phyloP scores from a whole-genome alignment of 495 filamentous ascomycete species.

The Lindgomyces ingoldianus region DNA sequence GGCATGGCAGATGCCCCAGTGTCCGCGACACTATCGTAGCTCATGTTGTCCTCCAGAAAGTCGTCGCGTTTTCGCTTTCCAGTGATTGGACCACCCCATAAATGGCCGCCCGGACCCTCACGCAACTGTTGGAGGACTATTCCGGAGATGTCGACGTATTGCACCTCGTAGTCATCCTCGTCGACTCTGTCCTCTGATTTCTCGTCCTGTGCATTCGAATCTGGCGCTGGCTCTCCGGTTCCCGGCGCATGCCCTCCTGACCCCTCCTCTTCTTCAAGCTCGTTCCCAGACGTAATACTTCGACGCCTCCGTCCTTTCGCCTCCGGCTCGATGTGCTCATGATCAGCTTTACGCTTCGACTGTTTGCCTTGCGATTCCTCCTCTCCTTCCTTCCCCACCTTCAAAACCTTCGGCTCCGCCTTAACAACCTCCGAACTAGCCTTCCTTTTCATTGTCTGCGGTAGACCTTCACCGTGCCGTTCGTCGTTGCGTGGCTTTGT shows the following conservation, averaged over 20 bases:
- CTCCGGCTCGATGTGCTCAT: neutral
- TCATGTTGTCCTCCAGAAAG: neutral
- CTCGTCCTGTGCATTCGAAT: neutral
- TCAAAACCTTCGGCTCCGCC: neutral
- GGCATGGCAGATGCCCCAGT: neutral
- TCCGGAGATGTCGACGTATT: neutral
- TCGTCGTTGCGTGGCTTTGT: neutral
- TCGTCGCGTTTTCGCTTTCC: slow-evolving; percentile 3
- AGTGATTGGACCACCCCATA: neutral
- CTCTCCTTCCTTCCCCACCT: neutral
- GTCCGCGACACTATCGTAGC: neutral
- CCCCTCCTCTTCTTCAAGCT: neutral
- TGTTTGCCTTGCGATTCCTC: neutral
- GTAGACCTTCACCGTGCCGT: neutral
- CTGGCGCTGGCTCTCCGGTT: neutral
- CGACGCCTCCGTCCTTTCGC: neutral
- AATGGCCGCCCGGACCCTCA: neutral
- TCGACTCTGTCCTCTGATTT: neutral
- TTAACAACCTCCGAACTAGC: neutral
- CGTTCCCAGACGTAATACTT: neutral
- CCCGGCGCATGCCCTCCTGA: neutral
- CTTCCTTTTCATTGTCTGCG: neutral
- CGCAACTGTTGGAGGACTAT: neutral
- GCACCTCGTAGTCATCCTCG: neutral
- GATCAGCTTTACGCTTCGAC: neutral